A percentile compares a stretch with the other conserved stretches of the same genome.
Conservation (phyloP, 192 early-diverging fungal genomes). For the Chytriomyces sp. region DNA sequence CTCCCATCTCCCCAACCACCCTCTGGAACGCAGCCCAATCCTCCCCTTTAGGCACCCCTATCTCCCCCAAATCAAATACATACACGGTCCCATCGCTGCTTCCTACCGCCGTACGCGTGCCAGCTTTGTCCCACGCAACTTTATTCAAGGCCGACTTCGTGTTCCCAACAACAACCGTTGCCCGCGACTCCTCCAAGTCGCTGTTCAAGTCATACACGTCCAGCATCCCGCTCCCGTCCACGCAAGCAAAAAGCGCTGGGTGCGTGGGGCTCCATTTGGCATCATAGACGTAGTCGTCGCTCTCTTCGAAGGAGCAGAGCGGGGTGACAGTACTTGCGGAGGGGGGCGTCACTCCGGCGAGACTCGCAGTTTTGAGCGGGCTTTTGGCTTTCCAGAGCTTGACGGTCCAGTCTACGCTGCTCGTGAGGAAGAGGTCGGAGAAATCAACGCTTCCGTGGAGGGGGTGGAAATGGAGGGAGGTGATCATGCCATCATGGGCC, state of each 20-base stretch:
- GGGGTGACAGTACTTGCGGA: conserved; percentile 52
- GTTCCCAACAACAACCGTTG: neutral
- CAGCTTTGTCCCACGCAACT: conserved; percentile 91
- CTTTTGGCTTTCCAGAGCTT: conserved; percentile 85
- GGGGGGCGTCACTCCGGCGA: neutral
- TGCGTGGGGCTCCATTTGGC: conserved; percentile 97
- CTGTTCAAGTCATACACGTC: conserved; percentile 92
- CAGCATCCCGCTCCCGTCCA: conserved; percentile 88
- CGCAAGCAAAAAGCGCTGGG: conserved; percentile 89
- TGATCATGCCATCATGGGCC: conserved; percentile 87
- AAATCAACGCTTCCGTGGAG: conserved; percentile 77
- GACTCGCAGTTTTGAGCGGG: neutral
- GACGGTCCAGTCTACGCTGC: conserved; percentile 95
- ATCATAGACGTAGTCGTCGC: conserved; percentile 97
- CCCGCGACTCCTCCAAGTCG: conserved; percentile 72
- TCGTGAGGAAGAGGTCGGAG: conserved; percentile 88
- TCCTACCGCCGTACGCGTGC: conserved; percentile 76
- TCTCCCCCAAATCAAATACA: conserved; percentile 93
- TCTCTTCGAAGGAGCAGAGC: conserved; percentile 86
- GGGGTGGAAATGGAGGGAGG: conserved; percentile 91
- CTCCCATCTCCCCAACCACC: conserved; percentile 8
- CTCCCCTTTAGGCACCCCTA: conserved; percentile 34
- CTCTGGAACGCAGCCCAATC: neutral
- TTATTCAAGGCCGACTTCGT: conserved; percentile 80
- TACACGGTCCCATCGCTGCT: conserved; percentile 81